Conservation (phyloP, 371 early-diverging fungal genomes). For the Actinomortierella wolfii region DNA sequence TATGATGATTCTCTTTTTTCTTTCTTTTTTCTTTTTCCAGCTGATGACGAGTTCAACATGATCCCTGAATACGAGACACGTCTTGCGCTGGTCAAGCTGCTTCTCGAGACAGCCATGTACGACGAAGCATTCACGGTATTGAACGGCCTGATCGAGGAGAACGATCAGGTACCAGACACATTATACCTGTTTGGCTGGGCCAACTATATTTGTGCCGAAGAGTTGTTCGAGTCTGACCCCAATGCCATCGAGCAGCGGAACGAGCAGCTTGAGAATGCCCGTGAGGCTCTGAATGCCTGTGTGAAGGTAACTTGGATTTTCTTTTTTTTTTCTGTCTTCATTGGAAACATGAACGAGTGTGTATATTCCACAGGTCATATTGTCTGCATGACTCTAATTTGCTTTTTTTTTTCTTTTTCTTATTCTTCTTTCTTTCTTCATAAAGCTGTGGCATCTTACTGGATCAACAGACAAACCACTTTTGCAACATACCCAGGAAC, state of each 20-base stretch:
- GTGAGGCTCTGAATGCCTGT: conserved; percentile 77
- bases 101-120: conserved; percentile 81
- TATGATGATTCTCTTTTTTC: background rate
- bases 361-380: too few relatives aligned
- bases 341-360: too few relatives aligned
- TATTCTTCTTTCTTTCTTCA: conserved; percentile 20
- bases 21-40: background rate
- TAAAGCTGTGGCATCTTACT: conserved; percentile 61
- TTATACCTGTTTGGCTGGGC: conserved; percentile 96
- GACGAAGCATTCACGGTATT: conserved; percentile 81
- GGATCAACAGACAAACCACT: conserved; percentile 73
- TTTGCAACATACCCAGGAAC: conserved; percentile 70
- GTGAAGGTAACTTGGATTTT: conserved; percentile 59
- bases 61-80: conserved; percentile 87
- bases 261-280: conserved; percentile 69
- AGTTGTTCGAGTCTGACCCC: conserved; percentile 41
- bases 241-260: conserved; percentile 55
- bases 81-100: conserved; percentile 74
- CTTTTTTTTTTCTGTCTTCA: background rate
- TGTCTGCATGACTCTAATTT: too few relatives aligned
- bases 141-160: conserved; percentile 81
- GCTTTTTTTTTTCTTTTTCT: conserved; percentile 17
- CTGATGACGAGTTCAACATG: conserved; percentile 48
- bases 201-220: conserved; percentile 83
- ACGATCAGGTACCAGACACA: conserved; percentile 89